Evolutionary conservation across 2,329 filamentous ascomycete species (phyloP).

Genomic region (Clarireedia homoeocarpa): DNA sequence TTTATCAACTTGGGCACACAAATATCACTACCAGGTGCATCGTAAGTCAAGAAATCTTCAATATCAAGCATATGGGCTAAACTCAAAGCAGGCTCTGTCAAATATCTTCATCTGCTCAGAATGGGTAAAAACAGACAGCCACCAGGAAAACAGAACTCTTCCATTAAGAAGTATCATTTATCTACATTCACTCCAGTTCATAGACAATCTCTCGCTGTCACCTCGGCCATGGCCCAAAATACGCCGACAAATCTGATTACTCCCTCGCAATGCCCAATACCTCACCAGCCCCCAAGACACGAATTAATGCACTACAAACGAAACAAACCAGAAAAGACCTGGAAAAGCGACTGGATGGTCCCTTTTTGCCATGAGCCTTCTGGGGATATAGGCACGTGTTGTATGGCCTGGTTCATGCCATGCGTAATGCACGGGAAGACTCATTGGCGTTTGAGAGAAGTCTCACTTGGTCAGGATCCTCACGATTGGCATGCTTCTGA

Average conservation of each 20-base stretch:
- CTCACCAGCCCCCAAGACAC: neutral
- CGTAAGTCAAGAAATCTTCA: conserved; percentile 6
- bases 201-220: conserved; percentile 3
- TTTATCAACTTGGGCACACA: conserved; percentile 11
- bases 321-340: conserved; percentile 2
- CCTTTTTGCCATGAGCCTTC: conserved; percentile 31
- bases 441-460: conserved; percentile 34
- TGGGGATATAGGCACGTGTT: conserved; percentile 29
- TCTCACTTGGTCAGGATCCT: conserved; percentile 32
- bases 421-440: conserved; percentile 38
- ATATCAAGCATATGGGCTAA: neutral
- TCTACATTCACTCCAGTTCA: conserved; percentile 2
- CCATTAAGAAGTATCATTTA: conserved; percentile 1
- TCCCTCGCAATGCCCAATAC: conserved; percentile 1
- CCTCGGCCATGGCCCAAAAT: neutral
- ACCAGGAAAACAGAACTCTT: neutral
- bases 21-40: conserved; percentile 14
- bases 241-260: neutral
- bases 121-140: neutral
- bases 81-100: conserved; percentile 2
- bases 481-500: conserved; percentile 30
- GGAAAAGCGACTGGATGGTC: conserved; percentile 28
- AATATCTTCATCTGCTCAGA: neutral
- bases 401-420: conserved; percentile 24
- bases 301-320: neutral